Percentiles rank a stretch among this genome's conserved stretches.
These are phyloP conservation scores for Erythrophleum fordii DNA, from an alignment of 306 rosid genomes.

Conservation along the genomic window DNA sequence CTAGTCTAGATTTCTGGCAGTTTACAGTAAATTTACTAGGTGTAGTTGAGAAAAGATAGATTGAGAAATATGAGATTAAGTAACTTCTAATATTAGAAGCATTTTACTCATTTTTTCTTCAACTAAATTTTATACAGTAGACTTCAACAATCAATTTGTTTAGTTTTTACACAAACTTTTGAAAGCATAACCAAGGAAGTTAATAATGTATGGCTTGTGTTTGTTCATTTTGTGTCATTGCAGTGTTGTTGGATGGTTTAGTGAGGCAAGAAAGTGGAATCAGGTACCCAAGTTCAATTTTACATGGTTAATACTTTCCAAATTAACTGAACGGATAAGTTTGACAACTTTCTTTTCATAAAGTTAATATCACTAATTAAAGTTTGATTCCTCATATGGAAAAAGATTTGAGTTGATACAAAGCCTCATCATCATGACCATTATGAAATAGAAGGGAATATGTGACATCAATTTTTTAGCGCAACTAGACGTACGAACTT, in stretches of 20 bases:
- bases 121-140: no score
- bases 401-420: conserved; percentile 5
- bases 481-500: no score
- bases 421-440: neutral
- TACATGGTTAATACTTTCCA: conserved; percentile 24
- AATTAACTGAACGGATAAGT: neutral
- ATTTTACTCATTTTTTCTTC: no score
- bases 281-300: conserved; percentile 57
- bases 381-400: conserved; percentile 30
- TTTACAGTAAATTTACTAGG: neutral
- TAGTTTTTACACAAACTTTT: no score
- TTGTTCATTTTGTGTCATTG: conserved; percentile 36
- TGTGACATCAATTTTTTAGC: neutral
- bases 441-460: neutral
- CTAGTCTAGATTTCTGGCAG: neutral
- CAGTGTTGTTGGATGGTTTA: conserved; percentile 90
- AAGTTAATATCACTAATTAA: conserved; percentile 36
- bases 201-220: neutral
- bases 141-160: no score
- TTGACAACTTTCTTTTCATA: neutral
- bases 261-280: conserved; percentile 93
- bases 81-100: no score
- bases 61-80: no score
- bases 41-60: no score
- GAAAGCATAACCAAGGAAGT: neutral